A percentile compares a stretch with the other conserved stretches of the same genome.
These are phyloP conservation scores for Colletotrichum neosansevieriae DNA, from an alignment of 2,329 filamentous ascomycete species.

Conservation along the genomic window DNA sequence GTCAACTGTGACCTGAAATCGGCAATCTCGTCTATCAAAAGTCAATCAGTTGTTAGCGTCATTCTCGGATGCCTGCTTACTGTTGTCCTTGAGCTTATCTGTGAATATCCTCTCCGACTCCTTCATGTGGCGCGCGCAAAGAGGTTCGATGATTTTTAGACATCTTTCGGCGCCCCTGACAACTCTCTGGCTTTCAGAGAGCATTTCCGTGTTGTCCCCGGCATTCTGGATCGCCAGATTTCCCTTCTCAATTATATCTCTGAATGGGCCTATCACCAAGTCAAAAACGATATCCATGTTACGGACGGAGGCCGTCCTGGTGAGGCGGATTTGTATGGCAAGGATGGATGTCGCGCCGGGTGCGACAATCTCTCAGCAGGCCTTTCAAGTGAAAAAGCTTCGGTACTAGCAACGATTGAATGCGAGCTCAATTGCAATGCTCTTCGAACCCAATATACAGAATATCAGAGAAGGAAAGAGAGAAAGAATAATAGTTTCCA, in stretches of 20 bases:
- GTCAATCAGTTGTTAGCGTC: neutral
- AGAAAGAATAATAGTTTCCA: neutral
- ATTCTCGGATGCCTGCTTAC: slow-evolving; percentile 47
- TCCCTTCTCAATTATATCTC: slow-evolving; percentile 65
- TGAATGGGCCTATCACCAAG: slow-evolving; percentile 64
- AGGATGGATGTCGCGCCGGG: neutral
- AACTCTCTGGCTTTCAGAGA: slow-evolving; percentile 61
- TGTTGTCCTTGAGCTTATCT: slow-evolving; percentile 65
- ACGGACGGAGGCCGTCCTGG: neutral
- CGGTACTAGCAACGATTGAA: neutral
- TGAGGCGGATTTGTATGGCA: neutral
- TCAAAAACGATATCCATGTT: slow-evolving; percentile 55
- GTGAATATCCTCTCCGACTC: slow-evolving; percentile 64
- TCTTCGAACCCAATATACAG: neutral
- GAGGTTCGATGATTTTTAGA: slow-evolving; percentile 63
- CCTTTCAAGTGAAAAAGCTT: neutral
- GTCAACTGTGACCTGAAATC: slow-evolving; percentile 60
- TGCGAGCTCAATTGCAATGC: too few species aligned
- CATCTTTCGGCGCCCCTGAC: slow-evolving; percentile 63
- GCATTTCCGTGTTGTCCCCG: slow-evolving; percentile 59
- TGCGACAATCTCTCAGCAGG: neutral
- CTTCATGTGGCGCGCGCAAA: slow-evolving; percentile 61
- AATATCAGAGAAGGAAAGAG: neutral
- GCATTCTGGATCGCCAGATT: slow-evolving; percentile 61
- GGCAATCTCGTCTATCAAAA: slow-evolving; percentile 60